These are phyloP conservation scores for Leptographium radiaticola DNA, from an alignment of 2,329 filamentous ascomycete genomes.

Conservation along the genomic window DNA sequence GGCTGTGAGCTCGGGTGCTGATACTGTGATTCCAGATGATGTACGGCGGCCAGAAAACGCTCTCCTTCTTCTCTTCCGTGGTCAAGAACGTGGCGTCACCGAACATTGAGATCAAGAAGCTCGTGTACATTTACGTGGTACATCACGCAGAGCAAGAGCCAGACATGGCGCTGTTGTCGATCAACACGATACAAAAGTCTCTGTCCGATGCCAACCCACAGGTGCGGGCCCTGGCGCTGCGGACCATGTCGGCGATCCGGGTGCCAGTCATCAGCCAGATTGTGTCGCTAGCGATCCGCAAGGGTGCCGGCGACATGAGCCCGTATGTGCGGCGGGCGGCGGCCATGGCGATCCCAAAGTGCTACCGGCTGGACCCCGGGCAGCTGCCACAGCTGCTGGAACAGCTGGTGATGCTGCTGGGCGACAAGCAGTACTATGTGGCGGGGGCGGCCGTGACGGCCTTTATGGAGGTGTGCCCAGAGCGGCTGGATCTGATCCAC, in stretches of 20 bases:
- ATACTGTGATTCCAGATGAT: slow-evolving; percentile 55
- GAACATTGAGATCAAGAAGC: slow-evolving; percentile 90
- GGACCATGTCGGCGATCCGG: slow-evolving; percentile 95
- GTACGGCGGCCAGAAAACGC: slow-evolving; percentile 77
- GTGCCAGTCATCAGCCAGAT: slow-evolving; percentile 98
- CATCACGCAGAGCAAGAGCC: slow-evolving; percentile 94
- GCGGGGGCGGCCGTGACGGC: slow-evolving; percentile 83
- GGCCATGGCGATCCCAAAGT: slow-evolving; percentile 89
- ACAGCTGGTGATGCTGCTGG: slow-evolving; percentile 63
- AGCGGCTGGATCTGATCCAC: slow-evolving; percentile 78
- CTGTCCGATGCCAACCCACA: slow-evolving; percentile 86
- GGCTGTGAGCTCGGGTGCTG: too few relatives aligned
- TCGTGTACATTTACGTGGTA: slow-evolving; percentile 96
- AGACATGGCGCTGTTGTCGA: slow-evolving; percentile 86
- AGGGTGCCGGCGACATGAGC: slow-evolving; percentile 87
- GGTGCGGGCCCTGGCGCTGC: slow-evolving; percentile 78
- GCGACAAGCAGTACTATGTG: slow-evolving; percentile 93
- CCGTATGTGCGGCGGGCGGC: slow-evolving; percentile 86
- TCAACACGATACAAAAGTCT: slow-evolving; percentile 98
- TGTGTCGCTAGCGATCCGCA: slow-evolving; percentile 89
- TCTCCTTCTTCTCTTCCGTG: slow-evolving; percentile 92
- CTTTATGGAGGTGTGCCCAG: slow-evolving; percentile 80
- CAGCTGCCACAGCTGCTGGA: slow-evolving; percentile 78
- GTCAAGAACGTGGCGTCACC: slow-evolving; percentile 96
- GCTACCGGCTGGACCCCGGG: slow-evolving; percentile 77